Evolutionary conservation across 2,329 filamentous ascomycete species (phyloP).

Genomic region (Plectosphaerella plurivora): DNA sequence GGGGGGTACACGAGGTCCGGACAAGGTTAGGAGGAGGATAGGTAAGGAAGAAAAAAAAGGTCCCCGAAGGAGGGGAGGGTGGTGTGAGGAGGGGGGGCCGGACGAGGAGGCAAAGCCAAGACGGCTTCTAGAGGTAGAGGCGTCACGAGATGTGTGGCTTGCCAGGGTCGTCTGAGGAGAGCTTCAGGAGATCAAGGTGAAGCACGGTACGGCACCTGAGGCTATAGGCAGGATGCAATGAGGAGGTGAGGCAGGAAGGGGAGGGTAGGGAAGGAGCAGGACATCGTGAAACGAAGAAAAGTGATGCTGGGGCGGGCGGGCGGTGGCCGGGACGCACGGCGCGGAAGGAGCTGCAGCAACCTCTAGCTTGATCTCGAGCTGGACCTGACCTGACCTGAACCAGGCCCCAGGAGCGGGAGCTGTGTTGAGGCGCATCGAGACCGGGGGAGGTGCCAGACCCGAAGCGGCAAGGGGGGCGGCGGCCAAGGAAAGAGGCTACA

Average conservation of each 20-base stretch:
- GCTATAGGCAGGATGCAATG: too few species aligned
- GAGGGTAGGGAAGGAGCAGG: neutral
- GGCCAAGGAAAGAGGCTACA: neutral
- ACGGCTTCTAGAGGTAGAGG: too few species aligned
- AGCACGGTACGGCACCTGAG: too few species aligned
- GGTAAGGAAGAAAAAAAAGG: neutral
- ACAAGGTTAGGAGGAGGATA: neutral
- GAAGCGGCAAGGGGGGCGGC: neutral
- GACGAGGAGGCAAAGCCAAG: neutral
- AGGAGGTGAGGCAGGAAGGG: neutral
- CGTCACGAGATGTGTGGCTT: neutral
- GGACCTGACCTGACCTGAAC: neutral
- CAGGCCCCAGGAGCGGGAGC: too few species aligned
- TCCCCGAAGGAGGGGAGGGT: neutral
- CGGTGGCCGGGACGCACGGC: neutral
- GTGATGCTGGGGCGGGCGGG: too few species aligned
- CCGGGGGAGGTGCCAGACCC: neutral
- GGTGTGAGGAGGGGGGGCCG: constrained; percentile 3
- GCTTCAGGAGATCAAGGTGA: neutral
- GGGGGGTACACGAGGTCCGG: neutral
- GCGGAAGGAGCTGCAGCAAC: neutral
- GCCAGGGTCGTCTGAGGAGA: neutral
- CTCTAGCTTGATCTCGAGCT: neutral
- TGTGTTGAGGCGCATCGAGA: too few species aligned
- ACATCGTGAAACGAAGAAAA: neutral